Evolutionary conservation across 1,139 yeast genomes (phyloP).

Genomic region (Kluyveromyces marxianus): DNA sequence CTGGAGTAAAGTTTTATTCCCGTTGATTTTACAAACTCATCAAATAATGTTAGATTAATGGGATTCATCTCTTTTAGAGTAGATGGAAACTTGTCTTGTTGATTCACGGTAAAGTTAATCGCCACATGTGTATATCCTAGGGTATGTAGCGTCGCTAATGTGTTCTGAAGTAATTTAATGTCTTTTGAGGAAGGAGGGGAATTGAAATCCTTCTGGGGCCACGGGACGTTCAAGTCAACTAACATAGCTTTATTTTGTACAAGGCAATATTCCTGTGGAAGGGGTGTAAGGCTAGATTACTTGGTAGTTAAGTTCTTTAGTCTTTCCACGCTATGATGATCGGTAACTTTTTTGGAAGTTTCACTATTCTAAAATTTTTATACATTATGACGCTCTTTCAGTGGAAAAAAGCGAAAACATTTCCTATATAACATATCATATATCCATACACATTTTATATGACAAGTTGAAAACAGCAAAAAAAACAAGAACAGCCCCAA

Average conservation of each 20-base stretch:
- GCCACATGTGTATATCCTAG: conserved; percentile 73
- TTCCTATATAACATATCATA: too few relatives aligned
- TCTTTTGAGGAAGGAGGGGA: conserved; percentile 37
- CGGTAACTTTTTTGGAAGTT: too few relatives aligned
- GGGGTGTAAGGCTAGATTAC: too few relatives aligned
- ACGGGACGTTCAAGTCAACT: conserved; percentile 73
- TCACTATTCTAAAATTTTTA: too few relatives aligned
- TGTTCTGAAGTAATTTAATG: conserved; percentile 39
- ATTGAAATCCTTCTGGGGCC: conserved; percentile 57
- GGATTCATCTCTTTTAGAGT: conserved; percentile 24
- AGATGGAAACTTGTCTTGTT: conserved; percentile 49
- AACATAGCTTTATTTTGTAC: conserved; percentile 39
- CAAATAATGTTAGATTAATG: conserved; percentile 23
- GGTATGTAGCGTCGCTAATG: conserved; percentile 47
- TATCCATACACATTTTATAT: too few relatives aligned
- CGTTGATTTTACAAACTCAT: conserved; percentile 17
- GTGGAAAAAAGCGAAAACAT: too few relatives aligned
- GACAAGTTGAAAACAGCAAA: too few relatives aligned
- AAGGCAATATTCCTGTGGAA: too few relatives aligned
- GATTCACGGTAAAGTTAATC: conserved; percentile 55
- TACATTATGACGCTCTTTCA: too few relatives aligned
- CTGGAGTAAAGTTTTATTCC: conserved; percentile 60
- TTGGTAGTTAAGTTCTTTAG: too few relatives aligned
- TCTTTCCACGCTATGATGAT: too few relatives aligned
- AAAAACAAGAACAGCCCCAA: too few relatives aligned